Base-by-base conservation (phyloP, 352 stramenopile genomes). In the Globisporangium paroecandrum region DNA sequence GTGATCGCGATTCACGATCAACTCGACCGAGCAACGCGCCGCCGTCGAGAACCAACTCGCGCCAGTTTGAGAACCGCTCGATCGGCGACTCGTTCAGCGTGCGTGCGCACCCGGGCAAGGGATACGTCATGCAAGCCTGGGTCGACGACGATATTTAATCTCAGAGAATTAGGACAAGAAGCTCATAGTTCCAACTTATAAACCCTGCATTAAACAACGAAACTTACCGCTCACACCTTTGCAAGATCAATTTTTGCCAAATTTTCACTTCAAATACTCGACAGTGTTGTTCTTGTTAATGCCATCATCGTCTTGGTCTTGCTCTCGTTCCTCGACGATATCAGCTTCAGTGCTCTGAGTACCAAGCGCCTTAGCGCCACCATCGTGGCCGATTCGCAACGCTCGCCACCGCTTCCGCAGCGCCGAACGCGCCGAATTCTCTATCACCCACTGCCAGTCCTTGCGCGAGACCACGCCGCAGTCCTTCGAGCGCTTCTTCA, bases 61-160 rank as follows among this genome's bases (percentile, higher is more conserved):
- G 32, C 43, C 29, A 71, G 68, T 53, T 66, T 12, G 54, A 69
- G 56, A 56, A 64, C 5, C 68, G 46, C 46, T 58, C 36, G 51
- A 74, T 58, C 60, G 59, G 62, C 6, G 58, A 60, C 10, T 9
- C 51, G 20, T 57, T 34, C 32, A 72, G 41, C 46, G 66, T 62
- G 60, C 65, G 69, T 32, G 25, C 70, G 54, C 47, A 74, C 41
- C 38, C 62, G 53, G 78, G 68, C 62, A 81, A 86, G 58, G 82
- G 80, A 3, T 83, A 76, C 58, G 73, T 90, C 55, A 90, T 92
- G 72, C 77, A 92, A 55, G 83, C 83, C 8, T 92, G 83, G 83
- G 80, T 74, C 58, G 81, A 90, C 58, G 82, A 86, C 13, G 71
- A 84, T 66, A 79, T 77, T 72, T 51, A 75, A 47, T 20, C 24